These are phyloP conservation scores for Boletus vermiculosoides DNA, from an alignment of 768 basidiomycete species.

Conservation along the genomic window DNA sequence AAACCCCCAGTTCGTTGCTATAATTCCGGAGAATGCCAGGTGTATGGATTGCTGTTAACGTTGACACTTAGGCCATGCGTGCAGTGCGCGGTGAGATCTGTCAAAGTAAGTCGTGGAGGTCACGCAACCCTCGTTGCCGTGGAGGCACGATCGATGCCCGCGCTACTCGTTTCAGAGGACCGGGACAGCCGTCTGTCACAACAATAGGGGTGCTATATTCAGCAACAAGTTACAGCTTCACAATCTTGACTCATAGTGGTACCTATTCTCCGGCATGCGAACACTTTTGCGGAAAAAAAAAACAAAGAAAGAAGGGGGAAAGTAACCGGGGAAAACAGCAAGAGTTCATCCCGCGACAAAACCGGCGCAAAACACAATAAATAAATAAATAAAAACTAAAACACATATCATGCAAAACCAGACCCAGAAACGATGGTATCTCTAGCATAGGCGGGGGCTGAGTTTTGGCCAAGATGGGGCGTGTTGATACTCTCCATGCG, in stretches of 20 bases:
- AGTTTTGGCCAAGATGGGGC: conserved; percentile 46
- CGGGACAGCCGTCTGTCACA: not conserved
- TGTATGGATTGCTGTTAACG: too few species aligned
- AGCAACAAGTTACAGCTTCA: not conserved
- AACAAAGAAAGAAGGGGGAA: not conserved
- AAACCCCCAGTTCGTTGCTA: not conserved
- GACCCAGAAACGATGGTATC: conserved; percentile 64
- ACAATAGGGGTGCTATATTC: not conserved
- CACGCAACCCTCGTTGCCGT: not conserved
- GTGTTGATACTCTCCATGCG: conserved; percentile 51
- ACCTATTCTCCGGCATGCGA: not conserved
- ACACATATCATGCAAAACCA: not conserved
- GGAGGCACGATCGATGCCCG: not conserved
- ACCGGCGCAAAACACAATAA: not conserved
- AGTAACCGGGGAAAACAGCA: not conserved
- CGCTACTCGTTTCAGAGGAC: not conserved
- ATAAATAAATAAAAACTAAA: not conserved
- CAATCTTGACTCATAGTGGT: not conserved
- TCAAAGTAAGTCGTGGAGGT: not conserved
- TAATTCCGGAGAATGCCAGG: not conserved
- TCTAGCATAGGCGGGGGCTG: conserved; percentile 28
- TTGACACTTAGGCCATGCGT: not conserved
- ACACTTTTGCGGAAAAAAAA: not conserved
- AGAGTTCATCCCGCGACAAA: not conserved
- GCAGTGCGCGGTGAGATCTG: not conserved